phyloP scores from a whole-genome alignment of 306 rosid species.

The Vigna mungo region DNA sequence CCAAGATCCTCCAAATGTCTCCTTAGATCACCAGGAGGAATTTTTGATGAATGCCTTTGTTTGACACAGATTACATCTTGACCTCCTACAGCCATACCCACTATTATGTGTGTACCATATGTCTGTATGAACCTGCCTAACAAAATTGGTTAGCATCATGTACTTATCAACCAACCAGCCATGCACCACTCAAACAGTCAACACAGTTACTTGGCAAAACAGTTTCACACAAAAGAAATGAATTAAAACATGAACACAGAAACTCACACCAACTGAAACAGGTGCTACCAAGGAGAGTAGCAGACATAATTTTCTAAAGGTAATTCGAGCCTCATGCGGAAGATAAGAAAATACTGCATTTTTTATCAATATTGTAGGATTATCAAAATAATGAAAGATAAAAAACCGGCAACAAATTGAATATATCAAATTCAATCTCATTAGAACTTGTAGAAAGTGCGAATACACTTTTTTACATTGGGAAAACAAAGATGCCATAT shows the following conservation, averaged over 20 bases:
- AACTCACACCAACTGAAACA: constrained; percentile 13
- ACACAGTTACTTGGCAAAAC: constrained; percentile 22
- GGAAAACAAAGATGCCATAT: constrained; percentile 4
- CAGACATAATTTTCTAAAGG: neutral
- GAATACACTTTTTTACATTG: neutral
- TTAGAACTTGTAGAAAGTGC: neutral
- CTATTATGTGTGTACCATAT: constrained; percentile 88
- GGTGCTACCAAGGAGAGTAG: constrained; percentile 6
- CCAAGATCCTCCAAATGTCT: constrained; percentile 94
- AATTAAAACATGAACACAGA: neutral
- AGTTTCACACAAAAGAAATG: constrained; percentile 13
- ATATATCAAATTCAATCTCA: constrained; percentile 31
- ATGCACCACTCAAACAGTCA: constrained; percentile 30
- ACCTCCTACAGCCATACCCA: constrained; percentile 96
- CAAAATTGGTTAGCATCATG: constrained; percentile 63
- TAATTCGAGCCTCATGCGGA: constrained; percentile 5
- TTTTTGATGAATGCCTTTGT: constrained; percentile 81
- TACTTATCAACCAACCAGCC: constrained; percentile 41
- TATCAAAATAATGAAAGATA: constrained; percentile 30
- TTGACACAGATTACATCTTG: constrained; percentile 88
- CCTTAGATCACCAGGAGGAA: constrained; percentile 83
- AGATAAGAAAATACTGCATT: constrained; percentile 14
- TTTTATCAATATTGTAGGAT: constrained; percentile 24
- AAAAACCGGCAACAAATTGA: constrained; percentile 9
- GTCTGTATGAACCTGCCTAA: constrained; percentile 90